Conservation (phyloP, 768 basidiomycete genomes). For the Kwoniella sp. region DNA sequence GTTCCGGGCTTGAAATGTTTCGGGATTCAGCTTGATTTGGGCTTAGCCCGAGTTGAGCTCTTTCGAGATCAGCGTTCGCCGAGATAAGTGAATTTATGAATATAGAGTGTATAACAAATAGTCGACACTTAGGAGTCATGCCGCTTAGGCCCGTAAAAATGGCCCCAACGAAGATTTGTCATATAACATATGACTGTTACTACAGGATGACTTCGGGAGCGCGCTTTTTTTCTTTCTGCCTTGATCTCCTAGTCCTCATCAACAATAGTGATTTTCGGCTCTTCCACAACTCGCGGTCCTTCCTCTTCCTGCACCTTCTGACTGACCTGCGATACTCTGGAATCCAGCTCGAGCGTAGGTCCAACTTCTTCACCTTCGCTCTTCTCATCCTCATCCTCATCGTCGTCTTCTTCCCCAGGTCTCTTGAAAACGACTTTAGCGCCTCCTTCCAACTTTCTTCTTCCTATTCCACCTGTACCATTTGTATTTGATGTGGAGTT, state of each 20-base stretch:
- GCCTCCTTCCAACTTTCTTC: conserved; percentile 66
- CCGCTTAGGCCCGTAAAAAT: too few species aligned
- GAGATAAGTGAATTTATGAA: too few species aligned
- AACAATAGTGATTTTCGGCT: conserved; percentile 54
- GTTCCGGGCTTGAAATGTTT: neutral
- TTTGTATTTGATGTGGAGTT: neutral
- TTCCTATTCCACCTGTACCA: conserved; percentile 61
- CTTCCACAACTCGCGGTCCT: conserved; percentile 34
- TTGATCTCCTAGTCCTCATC: conserved; percentile 54
- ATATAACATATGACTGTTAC: too few species aligned
- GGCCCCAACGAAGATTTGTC: too few species aligned
- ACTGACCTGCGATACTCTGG: conserved; percentile 6
- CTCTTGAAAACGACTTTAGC: conserved; percentile 67
- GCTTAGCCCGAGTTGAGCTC: too few species aligned
- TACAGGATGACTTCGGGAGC: too few species aligned
- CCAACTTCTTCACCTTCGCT: conserved; percentile 38
- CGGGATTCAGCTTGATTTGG: too few species aligned
- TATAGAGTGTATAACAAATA: too few species aligned
- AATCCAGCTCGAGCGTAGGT: conserved; percentile 15
- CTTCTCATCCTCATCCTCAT: conserved; percentile 55
- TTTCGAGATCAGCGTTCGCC: too few species aligned
- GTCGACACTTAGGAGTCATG: too few species aligned
- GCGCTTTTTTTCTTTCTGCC: too few species aligned
- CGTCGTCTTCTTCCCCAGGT: conserved; percentile 58
- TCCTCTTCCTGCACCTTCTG: too few species aligned